Percentiles rank a stretch among this genome's conserved stretches.
These are phyloP conservation scores for Nitzschia palea DNA, from an alignment of 108 stramenopile genomes.

Conservation along the genomic window DNA sequence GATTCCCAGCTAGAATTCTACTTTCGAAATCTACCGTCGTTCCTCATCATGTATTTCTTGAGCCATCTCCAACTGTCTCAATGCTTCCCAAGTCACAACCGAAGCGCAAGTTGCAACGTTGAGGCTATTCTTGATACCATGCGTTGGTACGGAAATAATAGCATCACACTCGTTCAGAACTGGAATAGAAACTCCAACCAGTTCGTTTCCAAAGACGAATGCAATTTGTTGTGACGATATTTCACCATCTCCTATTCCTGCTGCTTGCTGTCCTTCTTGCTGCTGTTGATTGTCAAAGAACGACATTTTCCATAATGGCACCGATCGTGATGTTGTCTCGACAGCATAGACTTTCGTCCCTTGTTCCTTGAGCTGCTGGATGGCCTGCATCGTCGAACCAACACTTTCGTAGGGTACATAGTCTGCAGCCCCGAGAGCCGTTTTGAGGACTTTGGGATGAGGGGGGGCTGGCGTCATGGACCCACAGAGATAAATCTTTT, in stretches of 20 bases:
- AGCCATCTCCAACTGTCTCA: slow-evolving; percentile 27
- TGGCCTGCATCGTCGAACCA: slow-evolving; percentile 44
- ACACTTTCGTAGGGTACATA: slow-evolving; percentile 35
- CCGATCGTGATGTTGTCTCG: slow-evolving; percentile 53
- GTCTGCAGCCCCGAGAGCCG: slow-evolving; percentile 54
- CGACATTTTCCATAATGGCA: slow-evolving; percentile 39
- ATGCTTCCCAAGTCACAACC: slow-evolving; percentile 50
- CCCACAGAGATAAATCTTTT: slow-evolving; percentile 48
- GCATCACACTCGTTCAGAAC: slow-evolving; percentile 48
- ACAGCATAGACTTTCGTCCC: slow-evolving; percentile 40
- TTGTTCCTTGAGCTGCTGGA: slow-evolving; percentile 42
- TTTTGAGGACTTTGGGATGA: slow-evolving; percentile 53
- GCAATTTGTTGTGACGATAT: slow-evolving; percentile 32
- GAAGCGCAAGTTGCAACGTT: slow-evolving; percentile 61
- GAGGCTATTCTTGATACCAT: slow-evolving; percentile 56
- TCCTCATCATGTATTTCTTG: too few relatives aligned
- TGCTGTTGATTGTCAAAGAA: slow-evolving; percentile 17
- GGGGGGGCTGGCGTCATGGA: slow-evolving; percentile 56
- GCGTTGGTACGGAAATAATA: slow-evolving; percentile 48
- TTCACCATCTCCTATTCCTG: too few relatives aligned
- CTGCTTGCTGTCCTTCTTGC: not conserved
- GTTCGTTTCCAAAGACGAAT: slow-evolving; percentile 58
- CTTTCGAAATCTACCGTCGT: too few relatives aligned
- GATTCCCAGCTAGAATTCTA: too few relatives aligned
- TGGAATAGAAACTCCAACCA: slow-evolving; percentile 50